phyloP scores from a whole-genome alignment of 2,329 filamentous ascomycete genomes.

The Paecilomyces sp. region DNA sequence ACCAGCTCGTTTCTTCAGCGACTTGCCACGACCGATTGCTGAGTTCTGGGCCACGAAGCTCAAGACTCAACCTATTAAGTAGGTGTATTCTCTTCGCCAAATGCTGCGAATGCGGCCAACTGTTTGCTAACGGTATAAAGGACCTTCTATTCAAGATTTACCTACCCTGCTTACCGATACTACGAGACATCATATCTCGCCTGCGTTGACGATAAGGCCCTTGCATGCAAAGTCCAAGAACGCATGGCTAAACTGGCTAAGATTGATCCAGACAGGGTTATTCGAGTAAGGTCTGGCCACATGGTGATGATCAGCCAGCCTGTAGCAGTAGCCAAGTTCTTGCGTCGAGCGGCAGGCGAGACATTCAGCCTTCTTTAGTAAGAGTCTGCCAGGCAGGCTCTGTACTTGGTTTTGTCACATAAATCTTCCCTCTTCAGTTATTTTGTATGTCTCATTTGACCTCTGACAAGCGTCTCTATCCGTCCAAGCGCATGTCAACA shows the following conservation, averaged over 20 bases:
- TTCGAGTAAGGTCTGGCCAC: slow-evolving; percentile 3
- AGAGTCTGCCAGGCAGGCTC: not conserved
- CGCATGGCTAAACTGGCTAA: slow-evolving; percentile 3
- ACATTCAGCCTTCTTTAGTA: not conserved
- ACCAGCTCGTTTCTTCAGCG: slow-evolving; percentile 4
- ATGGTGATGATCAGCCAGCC: slow-evolving; percentile 6
- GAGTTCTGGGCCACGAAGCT: slow-evolving; percentile 2
- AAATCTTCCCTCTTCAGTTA: too few species aligned
- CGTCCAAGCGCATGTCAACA: too few species aligned
- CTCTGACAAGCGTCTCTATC: too few species aligned
- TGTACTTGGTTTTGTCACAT: not conserved
- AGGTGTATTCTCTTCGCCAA: not conserved
- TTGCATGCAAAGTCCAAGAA: slow-evolving; percentile 3
- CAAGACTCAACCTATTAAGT: slow-evolving; percentile 2
- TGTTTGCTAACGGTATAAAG: not conserved
- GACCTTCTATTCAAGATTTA: slow-evolving; percentile 4
- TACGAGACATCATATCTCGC: slow-evolving; percentile 7
- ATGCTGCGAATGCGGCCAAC: not conserved
- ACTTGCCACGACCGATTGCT: slow-evolving; percentile 1
- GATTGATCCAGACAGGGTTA: slow-evolving; percentile 1
- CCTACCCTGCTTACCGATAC: slow-evolving; percentile 8
- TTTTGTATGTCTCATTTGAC: too few species aligned
- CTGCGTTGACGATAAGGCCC: slow-evolving; percentile 3
- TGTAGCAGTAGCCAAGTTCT: slow-evolving; percentile 1
- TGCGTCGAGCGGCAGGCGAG: slow-evolving; percentile 4